Conservation (phyloP, 2,329 filamentous ascomycete species). For the Plenodomus lindquistii region DNA sequence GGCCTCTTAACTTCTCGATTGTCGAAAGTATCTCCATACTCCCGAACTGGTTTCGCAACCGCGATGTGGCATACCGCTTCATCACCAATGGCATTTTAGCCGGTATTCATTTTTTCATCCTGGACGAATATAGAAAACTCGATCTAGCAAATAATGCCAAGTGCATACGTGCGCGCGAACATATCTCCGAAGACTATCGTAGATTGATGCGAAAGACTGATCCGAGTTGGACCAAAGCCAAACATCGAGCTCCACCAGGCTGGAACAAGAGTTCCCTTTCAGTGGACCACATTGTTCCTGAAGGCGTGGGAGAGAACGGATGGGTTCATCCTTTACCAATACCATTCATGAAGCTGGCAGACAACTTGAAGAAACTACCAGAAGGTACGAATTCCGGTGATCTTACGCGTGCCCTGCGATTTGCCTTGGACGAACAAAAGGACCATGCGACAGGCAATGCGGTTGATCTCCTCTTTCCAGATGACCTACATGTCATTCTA, state of each 20-base stretch:
- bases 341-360: constrained; percentile 20
- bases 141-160: constrained; percentile 2
- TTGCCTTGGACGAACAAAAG: constrained; percentile 13
- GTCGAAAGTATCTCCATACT: constrained; percentile 20
- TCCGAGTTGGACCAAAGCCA: constrained; percentile 11
- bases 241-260: constrained; percentile 3
- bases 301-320: not conserved
- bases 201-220: constrained; percentile 15
- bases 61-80: constrained; percentile 10
- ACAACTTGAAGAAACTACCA: constrained; percentile 25
- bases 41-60: constrained; percentile 22
- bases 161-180: constrained; percentile 9
- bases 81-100: constrained; percentile 19
- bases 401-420: constrained; percentile 28
- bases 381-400: constrained; percentile 23
- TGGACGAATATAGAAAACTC: constrained; percentile 15
- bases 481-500: constrained; percentile 22
- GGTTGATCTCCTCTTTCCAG: constrained; percentile 20
- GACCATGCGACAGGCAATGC: not conserved
- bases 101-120: constrained; percentile 16
- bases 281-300: constrained; percentile 11
- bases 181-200: constrained; percentile 19
- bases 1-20: constrained; percentile 19
- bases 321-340: constrained; percentile 9
- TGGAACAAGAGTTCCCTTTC: constrained; percentile 10